phyloP scores from a whole-genome alignment of 495 filamentous ascomycete species.

The Hypoxylon fragiforme region DNA sequence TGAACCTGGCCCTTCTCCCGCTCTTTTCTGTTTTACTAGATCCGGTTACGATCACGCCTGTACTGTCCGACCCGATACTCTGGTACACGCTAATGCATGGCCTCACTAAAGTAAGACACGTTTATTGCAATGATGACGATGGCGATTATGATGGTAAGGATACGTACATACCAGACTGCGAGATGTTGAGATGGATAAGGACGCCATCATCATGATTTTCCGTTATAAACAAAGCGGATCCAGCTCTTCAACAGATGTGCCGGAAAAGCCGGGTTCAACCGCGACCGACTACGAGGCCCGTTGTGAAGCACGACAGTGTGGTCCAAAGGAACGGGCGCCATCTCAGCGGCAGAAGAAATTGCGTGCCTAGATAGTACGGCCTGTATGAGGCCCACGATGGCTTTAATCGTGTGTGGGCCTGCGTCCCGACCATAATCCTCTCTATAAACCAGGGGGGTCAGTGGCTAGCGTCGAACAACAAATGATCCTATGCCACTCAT shows the following conservation, averaged over 20 bases:
- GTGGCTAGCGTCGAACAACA: constrained; percentile 32
- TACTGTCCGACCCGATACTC: constrained; percentile 43
- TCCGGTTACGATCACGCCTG: constrained; percentile 34
- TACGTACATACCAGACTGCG: constrained; percentile 5
- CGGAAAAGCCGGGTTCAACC: constrained; percentile 29
- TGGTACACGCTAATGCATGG: constrained; percentile 46
- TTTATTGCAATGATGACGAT: constrained; percentile 9
- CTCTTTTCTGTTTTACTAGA: constrained; percentile 28
- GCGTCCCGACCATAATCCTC: constrained; percentile 28
- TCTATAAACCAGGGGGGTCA: constrained; percentile 33
- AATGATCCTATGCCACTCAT: constrained; percentile 26
- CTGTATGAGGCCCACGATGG: constrained; percentile 24
- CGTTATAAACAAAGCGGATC: constrained; percentile 4
- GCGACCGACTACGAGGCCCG: constrained; percentile 23
- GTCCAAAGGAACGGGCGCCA: constrained; percentile 34
- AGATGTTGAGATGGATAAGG: constrained; percentile 32
- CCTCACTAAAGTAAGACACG: constrained; percentile 41
- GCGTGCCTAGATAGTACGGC: constrained; percentile 35
- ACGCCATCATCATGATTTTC: constrained; percentile 19
- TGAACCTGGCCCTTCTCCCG: constrained; percentile 23
- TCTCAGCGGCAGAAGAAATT: constrained; percentile 40
- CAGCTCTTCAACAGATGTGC: constrained; percentile 20
- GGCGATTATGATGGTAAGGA: constrained; percentile 19
- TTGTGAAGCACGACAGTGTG: constrained; percentile 23
- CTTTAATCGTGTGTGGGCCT: constrained; percentile 35